phyloP scores from a whole-genome alignment of 2,329 filamentous ascomycete genomes.

The Ceratocystis variospora region DNA sequence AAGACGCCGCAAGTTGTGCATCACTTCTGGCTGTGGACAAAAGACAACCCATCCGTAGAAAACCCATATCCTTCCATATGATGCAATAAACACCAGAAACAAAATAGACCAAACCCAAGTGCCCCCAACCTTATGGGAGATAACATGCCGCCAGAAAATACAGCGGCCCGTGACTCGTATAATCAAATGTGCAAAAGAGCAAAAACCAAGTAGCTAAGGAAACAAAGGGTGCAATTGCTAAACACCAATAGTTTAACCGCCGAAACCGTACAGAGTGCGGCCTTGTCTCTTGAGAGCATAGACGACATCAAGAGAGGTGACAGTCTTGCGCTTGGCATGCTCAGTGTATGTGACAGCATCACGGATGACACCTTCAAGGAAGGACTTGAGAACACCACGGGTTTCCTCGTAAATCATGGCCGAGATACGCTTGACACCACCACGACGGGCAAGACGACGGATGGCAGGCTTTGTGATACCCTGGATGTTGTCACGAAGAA shows the following conservation, averaged over 20 bases:
- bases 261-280: conserved; percentile 76
- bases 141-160: conserved; percentile 17
- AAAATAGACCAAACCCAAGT: conserved; percentile 28
- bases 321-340: conserved; percentile 70
- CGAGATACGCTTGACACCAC: conserved; percentile 99
- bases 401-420: conserved; percentile 81
- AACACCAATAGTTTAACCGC: conserved; percentile 47
- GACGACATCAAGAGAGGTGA: conserved; percentile 55
- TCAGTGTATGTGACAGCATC: conserved; percentile 67
- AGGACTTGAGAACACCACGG: conserved; percentile 63
- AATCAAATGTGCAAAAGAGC: conserved; percentile 19
- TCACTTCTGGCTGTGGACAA: conserved; percentile 18
- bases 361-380: conserved; percentile 64
- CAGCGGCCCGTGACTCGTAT: conserved; percentile 21
- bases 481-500: conserved; percentile 98
- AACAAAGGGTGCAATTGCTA: conserved; percentile 19
- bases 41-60: conserved; percentile 24
- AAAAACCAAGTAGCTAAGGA: not conserved
- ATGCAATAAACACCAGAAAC: conserved; percentile 33
- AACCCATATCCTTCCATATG: conserved; percentile 30
- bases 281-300: conserved; percentile 56
- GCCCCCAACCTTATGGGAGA: conserved; percentile 17
- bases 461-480: conserved; percentile 98
- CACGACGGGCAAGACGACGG: conserved; percentile 95
- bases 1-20: conserved; percentile 17